Conservation (phyloP, 352 stramenopile species). For the Plasmopara viticola region DNA sequence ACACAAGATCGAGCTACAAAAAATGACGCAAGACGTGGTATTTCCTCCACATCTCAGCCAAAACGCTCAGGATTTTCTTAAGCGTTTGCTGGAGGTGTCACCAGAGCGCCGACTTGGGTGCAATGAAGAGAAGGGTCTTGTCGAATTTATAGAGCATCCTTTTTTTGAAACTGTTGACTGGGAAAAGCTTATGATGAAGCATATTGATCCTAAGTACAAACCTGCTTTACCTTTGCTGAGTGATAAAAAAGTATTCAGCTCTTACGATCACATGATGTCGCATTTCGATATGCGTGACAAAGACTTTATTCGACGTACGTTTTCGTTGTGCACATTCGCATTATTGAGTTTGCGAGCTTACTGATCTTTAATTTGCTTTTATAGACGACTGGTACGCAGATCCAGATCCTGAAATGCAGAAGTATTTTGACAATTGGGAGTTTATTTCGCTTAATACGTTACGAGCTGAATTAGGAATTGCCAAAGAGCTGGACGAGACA, state of each 20-base stretch:
- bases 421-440: conserved; percentile 84
- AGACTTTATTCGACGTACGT: conserved; percentile 73
- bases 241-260: conserved; percentile 83
- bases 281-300: conserved; percentile 80
- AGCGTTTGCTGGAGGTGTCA: conserved; percentile 74
- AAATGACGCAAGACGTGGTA: conserved; percentile 64
- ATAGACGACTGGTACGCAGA: conserved; percentile 78
- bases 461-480: conserved; percentile 70
- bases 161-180: conserved; percentile 86
- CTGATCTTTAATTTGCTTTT: background rate
- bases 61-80: conserved; percentile 69
- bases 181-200: conserved; percentile 85
- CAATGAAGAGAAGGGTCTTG: conserved; percentile 64
- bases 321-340: background rate
- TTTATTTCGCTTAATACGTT: conserved; percentile 83
- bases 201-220: conserved; percentile 81
- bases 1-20: conserved; percentile 76
- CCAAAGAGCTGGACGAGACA: conserved; percentile 76
- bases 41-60: conserved; percentile 59
- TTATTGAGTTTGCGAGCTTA: background rate
- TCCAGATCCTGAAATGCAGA: conserved; percentile 67
- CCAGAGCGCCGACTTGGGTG: conserved; percentile 67
- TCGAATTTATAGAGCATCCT: conserved; percentile 83
- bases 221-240: conserved; percentile 49
- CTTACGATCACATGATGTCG: conserved; percentile 86